Conservation (phyloP, 495 filamentous ascomycete genomes). For the Sabuloglossum arenarium region DNA sequence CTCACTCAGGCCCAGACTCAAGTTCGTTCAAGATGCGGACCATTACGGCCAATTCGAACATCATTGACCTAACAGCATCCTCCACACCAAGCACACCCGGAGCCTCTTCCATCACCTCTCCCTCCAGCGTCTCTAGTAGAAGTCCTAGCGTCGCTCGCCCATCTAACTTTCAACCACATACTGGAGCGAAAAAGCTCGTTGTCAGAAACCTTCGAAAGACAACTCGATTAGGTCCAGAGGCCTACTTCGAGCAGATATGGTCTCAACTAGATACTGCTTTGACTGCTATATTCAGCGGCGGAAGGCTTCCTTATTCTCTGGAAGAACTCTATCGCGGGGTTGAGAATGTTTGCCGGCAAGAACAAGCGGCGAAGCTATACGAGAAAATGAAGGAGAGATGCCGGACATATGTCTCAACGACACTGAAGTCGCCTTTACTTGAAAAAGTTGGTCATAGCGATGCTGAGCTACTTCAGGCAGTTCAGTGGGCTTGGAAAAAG, state of each 20-base stretch:
- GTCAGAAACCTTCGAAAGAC: constrained; percentile 66
- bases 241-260: constrained; percentile 56
- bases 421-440: constrained; percentile 31
- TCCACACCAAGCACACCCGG: neutral
- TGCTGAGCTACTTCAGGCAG: constrained; percentile 38
- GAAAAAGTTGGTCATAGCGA: constrained; percentile 28
- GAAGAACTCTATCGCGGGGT: constrained; percentile 80
- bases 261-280: constrained; percentile 51
- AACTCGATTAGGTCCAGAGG: constrained; percentile 33
- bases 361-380: constrained; percentile 40
- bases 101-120: neutral
- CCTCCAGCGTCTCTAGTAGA: neutral
- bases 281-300: constrained; percentile 42
- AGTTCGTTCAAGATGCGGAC: constrained; percentile 14
- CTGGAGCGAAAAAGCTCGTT: constrained; percentile 57
- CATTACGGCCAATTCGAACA: constrained; percentile 11
- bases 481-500: constrained; percentile 48
- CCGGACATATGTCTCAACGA: constrained; percentile 34
- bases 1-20: neutral
- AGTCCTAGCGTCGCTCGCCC: neutral
- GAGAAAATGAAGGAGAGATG: constrained; percentile 39
- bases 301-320: constrained; percentile 40
- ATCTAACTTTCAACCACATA: constrained; percentile 28
- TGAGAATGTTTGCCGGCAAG: constrained; percentile 72
- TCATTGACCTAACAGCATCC: constrained; percentile 10